These are phyloP conservation scores for Cryptococcus maquisensis DNA, from an alignment of 1,284 basidiomycete genomes.

Conservation along the genomic window DNA sequence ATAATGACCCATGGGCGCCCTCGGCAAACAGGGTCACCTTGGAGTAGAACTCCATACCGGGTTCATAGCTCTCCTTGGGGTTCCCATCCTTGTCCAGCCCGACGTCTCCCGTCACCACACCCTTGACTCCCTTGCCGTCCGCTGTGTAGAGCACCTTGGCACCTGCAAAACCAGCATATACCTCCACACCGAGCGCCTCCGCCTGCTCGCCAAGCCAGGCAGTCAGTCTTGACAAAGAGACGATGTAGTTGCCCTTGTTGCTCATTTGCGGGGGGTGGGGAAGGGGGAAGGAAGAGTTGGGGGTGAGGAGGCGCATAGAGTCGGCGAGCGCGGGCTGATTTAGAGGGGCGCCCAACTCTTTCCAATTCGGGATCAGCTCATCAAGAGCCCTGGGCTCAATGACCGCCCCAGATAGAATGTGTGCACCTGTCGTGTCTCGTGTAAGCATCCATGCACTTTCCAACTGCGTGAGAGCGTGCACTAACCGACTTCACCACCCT, in stretches of 20 bases:
- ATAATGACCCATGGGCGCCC: conserved; percentile 88
- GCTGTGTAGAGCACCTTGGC: conserved; percentile 72
- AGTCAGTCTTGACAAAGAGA: conserved; percentile 82
- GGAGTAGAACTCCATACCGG: conserved; percentile 94
- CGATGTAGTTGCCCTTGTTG: conserved; percentile 90
- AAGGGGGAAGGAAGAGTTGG: conserved; percentile 68
- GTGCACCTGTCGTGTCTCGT: conserved; percentile 61
- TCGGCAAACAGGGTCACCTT: conserved; percentile 94
- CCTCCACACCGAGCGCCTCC: conserved; percentile 81
- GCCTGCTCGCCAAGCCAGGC: conserved; percentile 88
- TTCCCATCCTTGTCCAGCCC: conserved; percentile 75
- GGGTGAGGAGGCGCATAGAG: conserved; percentile 78
- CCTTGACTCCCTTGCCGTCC: conserved; percentile 65
- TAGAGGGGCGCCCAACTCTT: conserved; percentile 58
- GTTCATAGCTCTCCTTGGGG: conserved; percentile 87
- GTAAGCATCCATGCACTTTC: neutral
- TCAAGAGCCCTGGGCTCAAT: conserved; percentile 88
- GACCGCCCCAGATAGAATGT: conserved; percentile 93
- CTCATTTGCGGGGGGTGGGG: conserved; percentile 97
- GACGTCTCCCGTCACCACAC: conserved; percentile 91
- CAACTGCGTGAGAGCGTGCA: neutral
- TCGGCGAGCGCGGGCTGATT: conserved; percentile 76
- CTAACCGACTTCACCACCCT: conserved; percentile 82
- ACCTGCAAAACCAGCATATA: conserved; percentile 95
- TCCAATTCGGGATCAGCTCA: conserved; percentile 88